Percentiles rank a stretch among this genome's conserved stretches.
Conservation (phyloP, 371 early-diverging fungal species). For the Basidiobolus meristosporus region DNA sequence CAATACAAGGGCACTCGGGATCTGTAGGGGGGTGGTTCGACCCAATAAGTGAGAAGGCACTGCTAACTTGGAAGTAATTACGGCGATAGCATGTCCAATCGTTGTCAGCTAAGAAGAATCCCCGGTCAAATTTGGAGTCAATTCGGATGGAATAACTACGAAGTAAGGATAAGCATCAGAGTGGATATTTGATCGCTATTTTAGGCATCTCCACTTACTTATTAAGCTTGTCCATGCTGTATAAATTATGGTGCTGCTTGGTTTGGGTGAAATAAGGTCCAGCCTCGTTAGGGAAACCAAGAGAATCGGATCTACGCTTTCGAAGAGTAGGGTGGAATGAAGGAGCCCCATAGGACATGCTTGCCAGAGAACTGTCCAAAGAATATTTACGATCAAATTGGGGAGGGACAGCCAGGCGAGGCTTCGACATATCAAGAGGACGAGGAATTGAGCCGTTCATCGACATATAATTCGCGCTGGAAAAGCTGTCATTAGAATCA, state of each 20-base stretch:
- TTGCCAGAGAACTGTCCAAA: neutral
- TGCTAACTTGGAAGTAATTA: slow-evolving; percentile 83
- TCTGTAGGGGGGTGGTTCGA: slow-evolving; percentile 12
- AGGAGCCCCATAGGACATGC: neutral
- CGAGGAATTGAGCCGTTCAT: too few species aligned
- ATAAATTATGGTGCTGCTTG: slow-evolving; percentile 33
- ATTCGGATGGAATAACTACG: too few species aligned
- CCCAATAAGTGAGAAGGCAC: slow-evolving; percentile 34
- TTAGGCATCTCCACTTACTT: slow-evolving; percentile 23
- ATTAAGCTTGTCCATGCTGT: slow-evolving; percentile 29
- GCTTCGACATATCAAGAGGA: neutral
- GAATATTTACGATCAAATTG: neutral
- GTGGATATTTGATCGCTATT: too few species aligned
- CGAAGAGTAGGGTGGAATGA: neutral
- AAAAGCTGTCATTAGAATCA: too few species aligned
- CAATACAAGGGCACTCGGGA: slow-evolving; percentile 33
- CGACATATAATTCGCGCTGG: too few species aligned
- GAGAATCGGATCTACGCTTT: slow-evolving; percentile 3
- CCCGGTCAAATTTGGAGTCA: slow-evolving; percentile 50
- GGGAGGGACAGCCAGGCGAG: neutral
- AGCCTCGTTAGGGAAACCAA: slow-evolving; percentile 4
- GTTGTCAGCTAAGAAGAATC: slow-evolving; percentile 58
- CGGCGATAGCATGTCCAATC: slow-evolving; percentile 91
- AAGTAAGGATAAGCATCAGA: too few species aligned
- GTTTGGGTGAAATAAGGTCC: slow-evolving; percentile 42